These are phyloP conservation scores for Pyronema domesticum DNA, from an alignment of 495 filamentous ascomycete species.

Conservation along the genomic window DNA sequence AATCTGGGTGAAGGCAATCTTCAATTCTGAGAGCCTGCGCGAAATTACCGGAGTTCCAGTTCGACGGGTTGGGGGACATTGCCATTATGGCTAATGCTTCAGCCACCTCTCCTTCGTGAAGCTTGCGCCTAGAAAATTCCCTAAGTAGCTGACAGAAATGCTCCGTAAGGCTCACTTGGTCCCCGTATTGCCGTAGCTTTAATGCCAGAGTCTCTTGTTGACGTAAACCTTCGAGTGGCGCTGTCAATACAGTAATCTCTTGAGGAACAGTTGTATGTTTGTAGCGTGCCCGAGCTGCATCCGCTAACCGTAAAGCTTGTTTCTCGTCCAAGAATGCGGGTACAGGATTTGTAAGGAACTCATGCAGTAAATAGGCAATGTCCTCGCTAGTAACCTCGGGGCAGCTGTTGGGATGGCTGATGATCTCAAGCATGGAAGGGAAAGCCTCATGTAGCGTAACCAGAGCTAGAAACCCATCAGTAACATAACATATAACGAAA, in stretches of 20 bases:
- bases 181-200: slow-evolving; percentile 59
- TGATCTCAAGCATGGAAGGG: slow-evolving; percentile 22
- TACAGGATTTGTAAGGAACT: slow-evolving; percentile 19
- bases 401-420: slow-evolving; percentile 52
- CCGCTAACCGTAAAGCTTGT: slow-evolving; percentile 18
- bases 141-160: slow-evolving; percentile 24
- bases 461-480: slow-evolving; percentile 11
- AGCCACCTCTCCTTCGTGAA: slow-evolving; percentile 68
- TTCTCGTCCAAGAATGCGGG: slow-evolving; percentile 19
- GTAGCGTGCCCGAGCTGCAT: slow-evolving; percentile 23
- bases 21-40: slow-evolving; percentile 42
- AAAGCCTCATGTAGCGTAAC: slow-evolving; percentile 20
- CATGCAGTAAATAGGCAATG: slow-evolving; percentile 52
- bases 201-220: slow-evolving; percentile 38
- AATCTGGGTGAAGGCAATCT: slow-evolving; percentile 34
- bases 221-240: slow-evolving; percentile 22
- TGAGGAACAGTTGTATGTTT: slow-evolving; percentile 17
- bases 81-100: slow-evolving; percentile 69
- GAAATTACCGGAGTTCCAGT: slow-evolving; percentile 57
- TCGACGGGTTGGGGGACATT: slow-evolving; percentile 43
- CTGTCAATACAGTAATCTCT: slow-evolving; percentile 19
- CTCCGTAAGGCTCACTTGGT: slow-evolving; percentile 28
- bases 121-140: slow-evolving; percentile 34
- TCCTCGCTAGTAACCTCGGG: slow-evolving; percentile 18
- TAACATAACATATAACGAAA: background rate